Conservation (phyloP, 2,329 filamentous ascomycete species). For the Trichoderma sp. region DNA sequence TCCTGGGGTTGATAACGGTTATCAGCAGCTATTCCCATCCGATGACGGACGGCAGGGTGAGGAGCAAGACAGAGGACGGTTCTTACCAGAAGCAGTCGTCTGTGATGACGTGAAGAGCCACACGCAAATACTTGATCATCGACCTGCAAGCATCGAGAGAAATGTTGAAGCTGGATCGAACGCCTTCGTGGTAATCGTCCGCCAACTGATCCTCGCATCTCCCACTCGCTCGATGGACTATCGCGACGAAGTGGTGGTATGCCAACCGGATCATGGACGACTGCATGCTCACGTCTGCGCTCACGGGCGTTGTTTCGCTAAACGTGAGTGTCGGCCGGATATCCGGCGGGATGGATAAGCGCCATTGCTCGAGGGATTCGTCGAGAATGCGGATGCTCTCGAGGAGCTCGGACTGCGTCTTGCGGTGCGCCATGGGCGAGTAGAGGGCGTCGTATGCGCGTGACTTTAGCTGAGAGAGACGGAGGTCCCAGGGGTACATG, state of each 20-base stretch:
- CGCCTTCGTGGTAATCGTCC: not conserved
- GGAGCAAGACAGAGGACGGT: not conserved
- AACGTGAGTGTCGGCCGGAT: not conserved
- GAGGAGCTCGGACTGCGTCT: not conserved
- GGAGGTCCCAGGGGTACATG: slow-evolving; percentile 10
- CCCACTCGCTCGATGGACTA: not conserved
- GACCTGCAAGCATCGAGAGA: slow-evolving; percentile 12
- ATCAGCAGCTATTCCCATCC: not conserved
- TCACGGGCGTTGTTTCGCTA: not conserved
- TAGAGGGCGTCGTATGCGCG: slow-evolving; percentile 1
- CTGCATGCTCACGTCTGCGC: slow-evolving; percentile 7
- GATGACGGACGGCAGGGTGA: not conserved
- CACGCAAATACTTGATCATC: slow-evolving; percentile 2
- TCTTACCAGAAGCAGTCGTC: slow-evolving; percentile 6
- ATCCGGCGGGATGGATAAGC: not conserved
- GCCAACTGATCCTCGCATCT: not conserved
- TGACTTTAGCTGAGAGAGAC: not conserved
- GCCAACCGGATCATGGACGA: slow-evolving; percentile 4
- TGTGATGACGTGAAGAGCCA: slow-evolving; percentile 1
- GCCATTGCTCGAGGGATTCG: slow-evolving; percentile 9
- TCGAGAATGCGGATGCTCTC: slow-evolving; percentile 1
- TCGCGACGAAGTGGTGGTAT: not conserved
- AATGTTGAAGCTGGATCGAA: not conserved
- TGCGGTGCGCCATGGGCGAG: not conserved
- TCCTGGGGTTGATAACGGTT: not conserved